A percentile compares a stretch with the other conserved stretches of the same genome.
phyloP scores from a whole-genome alignment of 2,329 filamentous ascomycete genomes.

The Penicillium sp. region DNA sequence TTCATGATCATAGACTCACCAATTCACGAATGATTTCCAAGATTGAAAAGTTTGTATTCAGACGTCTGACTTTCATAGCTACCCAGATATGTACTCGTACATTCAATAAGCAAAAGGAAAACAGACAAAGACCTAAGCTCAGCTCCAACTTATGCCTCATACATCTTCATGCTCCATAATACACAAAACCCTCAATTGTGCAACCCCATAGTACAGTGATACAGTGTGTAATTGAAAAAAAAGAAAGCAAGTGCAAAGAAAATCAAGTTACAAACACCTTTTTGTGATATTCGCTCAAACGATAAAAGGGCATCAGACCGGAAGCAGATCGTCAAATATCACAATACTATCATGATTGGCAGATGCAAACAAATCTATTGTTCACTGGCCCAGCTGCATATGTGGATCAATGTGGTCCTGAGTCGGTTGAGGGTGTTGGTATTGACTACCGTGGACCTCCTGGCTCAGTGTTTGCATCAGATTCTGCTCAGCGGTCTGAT shows the following conservation, averaged over 20 bases:
- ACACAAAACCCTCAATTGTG: not conserved
- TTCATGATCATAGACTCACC: not conserved
- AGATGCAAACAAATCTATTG: not conserved
- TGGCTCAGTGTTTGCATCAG: slow-evolving; percentile 46
- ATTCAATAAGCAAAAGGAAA: not conserved
- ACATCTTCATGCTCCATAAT: not conserved
- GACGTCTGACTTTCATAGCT: not conserved
- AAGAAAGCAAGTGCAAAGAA: not conserved
- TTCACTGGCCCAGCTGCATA: slow-evolving; percentile 36
- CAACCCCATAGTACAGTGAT: not conserved
- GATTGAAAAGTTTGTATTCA: not conserved
- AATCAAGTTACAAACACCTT: not conserved
- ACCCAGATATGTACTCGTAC: not conserved
- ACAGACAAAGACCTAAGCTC: not conserved
- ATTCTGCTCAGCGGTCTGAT: slow-evolving; percentile 44
- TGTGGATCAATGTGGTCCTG: slow-evolving; percentile 36
- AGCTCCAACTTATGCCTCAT: not conserved
- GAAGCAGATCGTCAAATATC: not conserved
- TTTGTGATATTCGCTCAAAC: not conserved
- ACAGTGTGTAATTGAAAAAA: not conserved
- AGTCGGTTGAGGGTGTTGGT: slow-evolving; percentile 27
- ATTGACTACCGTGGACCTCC: slow-evolving; percentile 41
- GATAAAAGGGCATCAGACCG: not conserved
- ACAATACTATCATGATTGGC: not conserved
- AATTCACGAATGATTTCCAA: not conserved